Evolutionary conservation across 768 basidiomycete genomes (phyloP).

Genomic region (Saitozyma podzolica): DNA sequence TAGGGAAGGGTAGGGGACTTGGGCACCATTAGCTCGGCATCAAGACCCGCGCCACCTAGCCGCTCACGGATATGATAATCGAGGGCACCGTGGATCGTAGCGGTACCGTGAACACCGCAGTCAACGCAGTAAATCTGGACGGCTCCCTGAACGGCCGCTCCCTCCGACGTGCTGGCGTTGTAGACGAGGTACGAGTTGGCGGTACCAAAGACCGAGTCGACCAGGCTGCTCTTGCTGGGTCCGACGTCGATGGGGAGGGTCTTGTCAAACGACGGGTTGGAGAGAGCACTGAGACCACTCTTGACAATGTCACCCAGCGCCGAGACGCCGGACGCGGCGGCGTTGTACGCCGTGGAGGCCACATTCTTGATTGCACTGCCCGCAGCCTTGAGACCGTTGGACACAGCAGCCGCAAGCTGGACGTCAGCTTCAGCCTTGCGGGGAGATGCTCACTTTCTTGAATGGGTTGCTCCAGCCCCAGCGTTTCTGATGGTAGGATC

Average conservation of each 20-base stretch:
- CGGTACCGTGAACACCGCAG: conserved; percentile 9
- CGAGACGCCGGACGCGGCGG: not conserved
- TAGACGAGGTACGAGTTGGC: not conserved
- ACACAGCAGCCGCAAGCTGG: no score
- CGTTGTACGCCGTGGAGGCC: no score
- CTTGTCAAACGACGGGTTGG: conserved; percentile 1
- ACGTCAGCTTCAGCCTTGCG: no score
- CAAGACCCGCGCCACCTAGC: not conserved
- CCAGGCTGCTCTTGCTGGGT: not conserved
- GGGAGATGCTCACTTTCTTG: no score
- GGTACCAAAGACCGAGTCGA: conserved; percentile 4
- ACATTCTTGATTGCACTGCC: no score
- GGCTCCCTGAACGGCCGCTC: not conserved
- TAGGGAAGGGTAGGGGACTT: not conserved
- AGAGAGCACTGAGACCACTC: not conserved
- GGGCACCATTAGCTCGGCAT: not conserved
- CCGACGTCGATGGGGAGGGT: not conserved
- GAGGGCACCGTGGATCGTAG: conserved; percentile 6
- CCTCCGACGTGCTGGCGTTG: not conserved
- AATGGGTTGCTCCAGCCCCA: no score
- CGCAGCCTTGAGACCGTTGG: no score
- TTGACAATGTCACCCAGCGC: not conserved
- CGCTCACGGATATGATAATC: conserved; percentile 8
- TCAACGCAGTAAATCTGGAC: conserved; percentile 12
- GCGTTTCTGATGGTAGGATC: no score